Evolutionary conservation across 1,284 basidiomycete species (phyloP).

Genomic region (Rhodotorula glutinis): DNA sequence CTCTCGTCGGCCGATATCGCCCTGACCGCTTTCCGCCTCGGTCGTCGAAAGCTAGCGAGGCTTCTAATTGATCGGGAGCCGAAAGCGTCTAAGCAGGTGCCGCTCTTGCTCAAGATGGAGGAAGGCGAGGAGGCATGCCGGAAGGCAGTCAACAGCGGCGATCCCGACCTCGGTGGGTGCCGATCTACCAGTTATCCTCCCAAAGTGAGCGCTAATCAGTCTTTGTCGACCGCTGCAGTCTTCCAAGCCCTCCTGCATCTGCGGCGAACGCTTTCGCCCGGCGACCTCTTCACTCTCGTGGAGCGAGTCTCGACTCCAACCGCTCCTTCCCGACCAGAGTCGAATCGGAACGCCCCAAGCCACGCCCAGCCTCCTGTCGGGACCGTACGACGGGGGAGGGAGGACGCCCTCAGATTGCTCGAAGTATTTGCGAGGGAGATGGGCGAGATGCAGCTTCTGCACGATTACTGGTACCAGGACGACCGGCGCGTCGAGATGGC

Average conservation of each 20-base stretch:
- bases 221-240: constrained; percentile 54
- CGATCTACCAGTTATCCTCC: background rate
- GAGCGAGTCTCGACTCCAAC: constrained; percentile 52
- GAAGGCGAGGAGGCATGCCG: constrained; percentile 82
- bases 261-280: constrained; percentile 75
- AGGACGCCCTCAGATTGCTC: constrained; percentile 10
- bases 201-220: too few species aligned
- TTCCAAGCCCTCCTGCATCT: constrained; percentile 85
- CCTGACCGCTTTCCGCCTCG: constrained; percentile 86
- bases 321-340: constrained; percentile 52
- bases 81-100: constrained; percentile 87
- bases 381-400: background rate
- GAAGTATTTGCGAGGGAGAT: constrained; percentile 52
- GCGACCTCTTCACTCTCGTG: constrained; percentile 89
- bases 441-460: constrained; percentile 67
- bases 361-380: background rate
- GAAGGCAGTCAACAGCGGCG: constrained; percentile 91
- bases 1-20: constrained; percentile 96
- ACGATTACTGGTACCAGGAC: constrained; percentile 97
- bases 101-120: constrained; percentile 87
- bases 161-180: constrained; percentile 80
- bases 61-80: constrained; percentile 88
- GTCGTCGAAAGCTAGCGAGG: constrained; percentile 77
- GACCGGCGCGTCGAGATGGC: constrained; percentile 91
- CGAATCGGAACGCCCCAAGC: background rate